These are phyloP conservation scores for Drosera capensis DNA, from an alignment of 148 eudicot species.

Conservation along the genomic window DNA sequence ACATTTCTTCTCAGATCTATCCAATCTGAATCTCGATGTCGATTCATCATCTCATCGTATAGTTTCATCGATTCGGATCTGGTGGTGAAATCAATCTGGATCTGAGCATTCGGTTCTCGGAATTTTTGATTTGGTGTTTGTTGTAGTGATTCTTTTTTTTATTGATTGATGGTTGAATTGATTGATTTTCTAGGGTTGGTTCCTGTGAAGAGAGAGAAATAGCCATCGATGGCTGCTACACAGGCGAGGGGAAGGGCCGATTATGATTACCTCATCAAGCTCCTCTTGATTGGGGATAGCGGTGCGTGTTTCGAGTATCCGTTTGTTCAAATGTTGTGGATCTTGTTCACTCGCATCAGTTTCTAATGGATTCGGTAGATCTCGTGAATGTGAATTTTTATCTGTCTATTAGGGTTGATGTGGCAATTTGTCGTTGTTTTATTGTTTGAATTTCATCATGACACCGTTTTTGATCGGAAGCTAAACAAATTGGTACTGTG, in stretches of 20 bases:
- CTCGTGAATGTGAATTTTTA: background rate
- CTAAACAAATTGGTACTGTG: too few relatives aligned
- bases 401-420: too few relatives aligned
- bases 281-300: conserved; percentile 77
- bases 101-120: background rate
- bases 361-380: background rate
- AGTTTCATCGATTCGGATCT: too few relatives aligned
- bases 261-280: conserved; percentile 79
- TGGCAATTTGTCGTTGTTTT: too few relatives aligned
- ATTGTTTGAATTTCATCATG: too few relatives aligned
- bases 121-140: background rate
- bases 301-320: conserved; percentile 21
- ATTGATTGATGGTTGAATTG: conserved; percentile 2
- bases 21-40: too few relatives aligned
- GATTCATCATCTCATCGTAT: too few relatives aligned
- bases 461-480: too few relatives aligned
- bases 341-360: background rate
- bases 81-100: too few relatives aligned
- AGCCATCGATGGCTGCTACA: conserved; percentile 74
- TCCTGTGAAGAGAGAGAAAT: too few relatives aligned
- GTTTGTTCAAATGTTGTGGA: background rate
- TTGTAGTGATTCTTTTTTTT: conserved; percentile 1
- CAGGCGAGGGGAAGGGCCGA: conserved; percentile 83
- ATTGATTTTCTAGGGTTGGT: conserved; percentile 11
- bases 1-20: too few relatives aligned